phyloP scores from a whole-genome alignment of 1,284 basidiomycete genomes.

The Leccinum huronense region DNA sequence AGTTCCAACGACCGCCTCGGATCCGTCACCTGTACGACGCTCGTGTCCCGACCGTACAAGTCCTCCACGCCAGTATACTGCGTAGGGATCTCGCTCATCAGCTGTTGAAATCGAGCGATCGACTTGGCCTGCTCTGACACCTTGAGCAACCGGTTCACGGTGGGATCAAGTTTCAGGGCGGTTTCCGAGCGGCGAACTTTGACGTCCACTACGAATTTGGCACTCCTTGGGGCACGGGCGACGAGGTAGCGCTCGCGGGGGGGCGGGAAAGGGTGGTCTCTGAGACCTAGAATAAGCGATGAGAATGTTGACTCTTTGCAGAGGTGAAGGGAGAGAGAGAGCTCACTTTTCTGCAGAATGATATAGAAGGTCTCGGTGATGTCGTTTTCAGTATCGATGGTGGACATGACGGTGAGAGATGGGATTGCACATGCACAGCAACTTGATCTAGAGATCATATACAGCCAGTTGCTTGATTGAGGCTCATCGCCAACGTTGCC shows the following conservation, averaged over 20 bases:
- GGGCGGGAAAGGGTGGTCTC: conserved; percentile 66
- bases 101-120: conserved; percentile 55
- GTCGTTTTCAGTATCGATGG: neutral
- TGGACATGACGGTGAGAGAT: conserved; percentile 1
- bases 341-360: neutral
- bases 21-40: conserved; percentile 42
- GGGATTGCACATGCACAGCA: neutral
- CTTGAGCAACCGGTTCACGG: conserved; percentile 34
- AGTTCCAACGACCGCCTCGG: neutral
- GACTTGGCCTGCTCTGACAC: conserved; percentile 40
- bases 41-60: conserved; percentile 63
- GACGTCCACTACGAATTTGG: conserved; percentile 47
- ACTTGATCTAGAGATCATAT: neutral
- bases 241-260: conserved; percentile 55
- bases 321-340: neutral
- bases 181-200: conserved; percentile 46
- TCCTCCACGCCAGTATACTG: conserved; percentile 60
- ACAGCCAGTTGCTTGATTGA: neutral
- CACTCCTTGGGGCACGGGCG: conserved; percentile 39
- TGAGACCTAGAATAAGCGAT: conserved; percentile 30
- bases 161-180: conserved; percentile 43
- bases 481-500: neutral
- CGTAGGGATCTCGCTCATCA: conserved; percentile 53
- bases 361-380: neutral
- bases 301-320: neutral